These are phyloP conservation scores for Serendipita sp. DNA, from an alignment of 768 basidiomycete species.

Conservation along the genomic window DNA sequence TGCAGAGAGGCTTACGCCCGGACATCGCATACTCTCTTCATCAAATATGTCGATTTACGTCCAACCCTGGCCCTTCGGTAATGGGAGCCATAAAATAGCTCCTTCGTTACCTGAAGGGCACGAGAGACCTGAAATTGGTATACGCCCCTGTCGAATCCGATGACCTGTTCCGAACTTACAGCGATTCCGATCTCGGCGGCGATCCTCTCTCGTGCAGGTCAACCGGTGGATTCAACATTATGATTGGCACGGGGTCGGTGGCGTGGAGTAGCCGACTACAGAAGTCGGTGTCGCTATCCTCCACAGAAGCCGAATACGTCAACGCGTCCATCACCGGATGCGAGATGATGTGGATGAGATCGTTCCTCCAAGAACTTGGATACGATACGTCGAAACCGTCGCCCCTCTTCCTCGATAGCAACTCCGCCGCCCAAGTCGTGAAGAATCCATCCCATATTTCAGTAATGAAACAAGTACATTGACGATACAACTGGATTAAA, in stretches of 20 bases:
- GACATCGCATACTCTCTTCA: conserved; percentile 18
- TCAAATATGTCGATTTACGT: conserved; percentile 18
- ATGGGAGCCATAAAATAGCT: too few relatives aligned
- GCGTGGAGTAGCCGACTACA: conserved; percentile 11
- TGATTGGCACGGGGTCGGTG: conserved; percentile 15
- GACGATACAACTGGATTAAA: too few relatives aligned
- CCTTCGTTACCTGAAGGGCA: too few relatives aligned
- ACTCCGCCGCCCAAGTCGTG: too few relatives aligned
- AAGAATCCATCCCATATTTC: conserved; percentile 13
- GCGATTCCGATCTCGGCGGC: conserved; percentile 19
- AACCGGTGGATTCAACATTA: too few relatives aligned
- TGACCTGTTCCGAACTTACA: conserved; percentile 11
- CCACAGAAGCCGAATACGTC: too few relatives aligned
- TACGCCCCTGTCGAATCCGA: background rate
- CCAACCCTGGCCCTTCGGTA: background rate
- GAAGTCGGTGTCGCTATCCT: too few relatives aligned
- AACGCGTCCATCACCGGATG: too few relatives aligned
- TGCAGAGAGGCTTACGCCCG: conserved; percentile 10
- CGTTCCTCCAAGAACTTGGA: conserved; percentile 5
- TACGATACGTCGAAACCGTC: background rate
- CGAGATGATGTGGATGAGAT: conserved; percentile 8
- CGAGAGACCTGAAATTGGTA: background rate
- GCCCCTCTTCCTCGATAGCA: conserved; percentile 2
- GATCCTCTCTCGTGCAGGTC: conserved; percentile 10
- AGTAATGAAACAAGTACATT: conserved; percentile 12